phyloP scores from a whole-genome alignment of 2,329 filamentous ascomycete genomes.

The Monilinia vaccinii-corymbosi region DNA sequence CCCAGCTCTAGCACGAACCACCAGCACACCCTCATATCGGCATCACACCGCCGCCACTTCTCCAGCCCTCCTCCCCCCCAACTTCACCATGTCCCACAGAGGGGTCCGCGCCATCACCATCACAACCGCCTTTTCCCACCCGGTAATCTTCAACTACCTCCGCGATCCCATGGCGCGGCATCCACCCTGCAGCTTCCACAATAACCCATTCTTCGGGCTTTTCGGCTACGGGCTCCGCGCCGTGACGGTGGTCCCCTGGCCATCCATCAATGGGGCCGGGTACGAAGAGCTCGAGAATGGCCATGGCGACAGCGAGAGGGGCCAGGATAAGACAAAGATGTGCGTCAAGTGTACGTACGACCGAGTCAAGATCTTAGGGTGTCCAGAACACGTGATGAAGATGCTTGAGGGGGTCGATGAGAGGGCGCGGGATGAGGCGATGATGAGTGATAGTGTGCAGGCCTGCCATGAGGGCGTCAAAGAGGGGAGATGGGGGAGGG shows the following conservation, averaged over 20 bases:
- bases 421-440: conserved; percentile 7
- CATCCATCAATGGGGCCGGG: neutral
- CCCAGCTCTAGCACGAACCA: too few species aligned
- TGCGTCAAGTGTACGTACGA: conserved; percentile 22
- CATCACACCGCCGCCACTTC: neutral
- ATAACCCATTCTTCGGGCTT: conserved; percentile 22
- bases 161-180: conserved; percentile 5
- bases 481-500: neutral
- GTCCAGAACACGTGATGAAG: conserved; percentile 13
- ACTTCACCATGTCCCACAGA: neutral
- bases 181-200: conserved; percentile 20
- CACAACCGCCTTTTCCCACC: conserved; percentile 24
- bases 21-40: neutral
- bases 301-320: neutral
- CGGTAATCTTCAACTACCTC: conserved; percentile 24
- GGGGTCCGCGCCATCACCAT: conserved; percentile 14
- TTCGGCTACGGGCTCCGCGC: conserved; percentile 14
- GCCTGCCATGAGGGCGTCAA: neutral
- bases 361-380: conserved; percentile 17
- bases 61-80: neutral
- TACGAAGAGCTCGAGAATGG: conserved; percentile 23
- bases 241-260: conserved; percentile 18
- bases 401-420: conserved; percentile 12
- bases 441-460: conserved; percentile 7
- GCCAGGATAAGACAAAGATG: conserved; percentile 15